Evolutionary conservation across 2,329 filamentous ascomycete genomes (phyloP), one percentile per base, ranked within the genome.

Genomic region (Neodidymelliopsis sp.): DNA sequence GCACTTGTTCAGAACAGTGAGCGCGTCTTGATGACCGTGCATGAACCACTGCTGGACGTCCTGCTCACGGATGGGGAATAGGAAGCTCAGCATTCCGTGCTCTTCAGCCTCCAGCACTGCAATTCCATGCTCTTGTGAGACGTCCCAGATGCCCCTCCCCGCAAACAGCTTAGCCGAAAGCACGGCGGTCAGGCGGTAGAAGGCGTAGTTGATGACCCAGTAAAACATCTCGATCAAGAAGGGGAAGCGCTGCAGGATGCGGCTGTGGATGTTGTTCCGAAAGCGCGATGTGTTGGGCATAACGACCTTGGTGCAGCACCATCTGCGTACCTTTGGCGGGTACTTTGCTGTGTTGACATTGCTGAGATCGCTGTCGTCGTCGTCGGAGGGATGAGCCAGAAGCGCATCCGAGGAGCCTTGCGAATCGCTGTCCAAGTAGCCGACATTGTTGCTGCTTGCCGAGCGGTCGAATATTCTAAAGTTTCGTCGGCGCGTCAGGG

Each of bases 211-310:
- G 59, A 88, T 77, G 31, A 81, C 77, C 86, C 86, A 89, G 74
- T 89, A 89, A 68, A 88, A 88, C 84, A 89, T 88, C 69, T 89
- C 86, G 37, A 89, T 79, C 44, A 89, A 69, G 64, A 89, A 89
- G 4, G 86, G 86, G 57, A 84, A 87, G 63, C 85, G 85, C 66
- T 86, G 82, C 49, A 88, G 75, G 45, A 88, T 77, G 19, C 84
- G 77, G 53, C 82, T 86, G 66, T 87, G 85, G 37, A 81, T 67
- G 64, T 86, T 72, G 51, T 80, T 76, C 28, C 79, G 77, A 68
- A 86, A 88, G n/a, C 82, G 79, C 3, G 81, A 81, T 2, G 83
- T 81, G 60, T 85, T 85, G 9, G 83, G 84, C 5, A 79, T 85
- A 8, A 71, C 63, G 49, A 83, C 64, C 13, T 77, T 66, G 31